A percentile compares a stretch with the other conserved stretches of the same genome.
Conservation (phyloP, 352 stramenopile genomes). For the Globisporangium emineosum region DNA sequence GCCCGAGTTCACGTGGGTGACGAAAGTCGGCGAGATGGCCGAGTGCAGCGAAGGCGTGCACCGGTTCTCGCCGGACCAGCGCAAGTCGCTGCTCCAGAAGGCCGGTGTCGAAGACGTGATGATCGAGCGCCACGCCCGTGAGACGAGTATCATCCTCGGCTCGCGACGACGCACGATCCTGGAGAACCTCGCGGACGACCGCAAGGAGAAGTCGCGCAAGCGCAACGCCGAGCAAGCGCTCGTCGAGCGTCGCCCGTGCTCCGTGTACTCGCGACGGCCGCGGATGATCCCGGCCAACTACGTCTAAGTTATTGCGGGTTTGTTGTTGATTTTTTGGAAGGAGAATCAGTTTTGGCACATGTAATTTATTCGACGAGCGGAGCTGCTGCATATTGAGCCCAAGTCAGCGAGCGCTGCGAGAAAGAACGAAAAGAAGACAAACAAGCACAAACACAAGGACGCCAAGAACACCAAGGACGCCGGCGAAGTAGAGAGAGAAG, state of each 20-base stretch:
- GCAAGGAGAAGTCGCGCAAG: conserved; percentile 31
- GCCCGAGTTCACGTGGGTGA: conserved; percentile 48
- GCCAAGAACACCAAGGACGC: neutral
- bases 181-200: conserved; percentile 28
- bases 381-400: neutral
- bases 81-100: conserved; percentile 30
- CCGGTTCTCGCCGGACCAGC: conserved; percentile 39
- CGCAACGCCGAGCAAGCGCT: conserved; percentile 43
- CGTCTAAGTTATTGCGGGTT: conserved; percentile 23
- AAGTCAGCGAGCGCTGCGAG: neutral
- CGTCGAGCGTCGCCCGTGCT: conserved; percentile 34
- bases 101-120: conserved; percentile 37
- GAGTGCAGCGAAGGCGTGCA: conserved; percentile 43
- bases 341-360: conserved; percentile 9
- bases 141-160: conserved; percentile 47
- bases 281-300: conserved; percentile 75
- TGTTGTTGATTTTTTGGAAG: neutral
- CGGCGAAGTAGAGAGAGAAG: conserved; percentile 8
- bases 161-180: conserved; percentile 32
- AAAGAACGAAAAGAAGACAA: neutral
- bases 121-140: conserved; percentile 38
- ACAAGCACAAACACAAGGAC: conserved; percentile 1
- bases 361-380: conserved; percentile 17
- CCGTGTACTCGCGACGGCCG: conserved; percentile 43
- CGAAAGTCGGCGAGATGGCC: conserved; percentile 48